A percentile compares a stretch with the other conserved stretches of the same genome.
Evolutionary conservation across 2,329 filamentous ascomycete genomes (phyloP).

Genomic region (Colletotrichum coccodes): DNA sequence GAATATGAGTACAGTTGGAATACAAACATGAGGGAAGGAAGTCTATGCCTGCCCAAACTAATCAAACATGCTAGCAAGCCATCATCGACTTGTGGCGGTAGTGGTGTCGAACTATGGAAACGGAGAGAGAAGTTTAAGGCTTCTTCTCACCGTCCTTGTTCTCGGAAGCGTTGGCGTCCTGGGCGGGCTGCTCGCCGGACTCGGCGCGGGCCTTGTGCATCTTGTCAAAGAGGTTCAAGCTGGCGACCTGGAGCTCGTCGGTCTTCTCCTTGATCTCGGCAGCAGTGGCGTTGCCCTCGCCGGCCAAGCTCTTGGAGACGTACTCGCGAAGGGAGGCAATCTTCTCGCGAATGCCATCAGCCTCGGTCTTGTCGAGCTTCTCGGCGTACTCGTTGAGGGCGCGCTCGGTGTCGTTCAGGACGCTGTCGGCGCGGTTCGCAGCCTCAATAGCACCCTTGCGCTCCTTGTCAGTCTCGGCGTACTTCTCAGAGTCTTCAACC

Average conservation of each 20-base stretch:
- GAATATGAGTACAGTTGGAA: conserved; percentile 62
- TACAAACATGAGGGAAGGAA: conserved; percentile 53
- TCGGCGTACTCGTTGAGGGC: conserved; percentile 96
- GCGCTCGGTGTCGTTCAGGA: conserved; percentile 98
- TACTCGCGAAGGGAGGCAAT: conserved; percentile 86
- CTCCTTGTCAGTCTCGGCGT: conserved; percentile 94
- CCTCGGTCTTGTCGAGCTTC: conserved; percentile 96
- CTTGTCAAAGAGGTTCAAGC: conserved; percentile 98
- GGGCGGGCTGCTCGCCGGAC: conserved; percentile 64
- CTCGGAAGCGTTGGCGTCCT: conserved; percentile 65
- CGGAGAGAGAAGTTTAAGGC: conserved; percentile 59
- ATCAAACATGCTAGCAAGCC: conserved; percentile 40
- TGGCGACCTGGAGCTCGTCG: conserved; percentile 95
- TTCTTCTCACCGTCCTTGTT: conserved; percentile 80
- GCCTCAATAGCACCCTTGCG: conserved; percentile 95
- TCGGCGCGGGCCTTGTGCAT: conserved; percentile 96
- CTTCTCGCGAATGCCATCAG: conserved; percentile 94
- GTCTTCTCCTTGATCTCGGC: conserved; percentile 98
- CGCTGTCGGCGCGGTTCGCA: conserved; percentile 96
- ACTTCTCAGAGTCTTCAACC: conserved; percentile 98
- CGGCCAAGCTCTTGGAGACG: conserved; percentile 92
- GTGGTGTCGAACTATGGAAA: conserved; percentile 36
- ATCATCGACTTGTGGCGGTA: not conserved
- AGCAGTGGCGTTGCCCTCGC: conserved; percentile 86
- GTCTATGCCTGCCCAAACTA: conserved; percentile 46